Percentiles rank a stretch among this genome's conserved stretches.
phyloP scores from a whole-genome alignment of 225 moss, liverwort and hornwort genomes.

The Polytrichum commune region DNA sequence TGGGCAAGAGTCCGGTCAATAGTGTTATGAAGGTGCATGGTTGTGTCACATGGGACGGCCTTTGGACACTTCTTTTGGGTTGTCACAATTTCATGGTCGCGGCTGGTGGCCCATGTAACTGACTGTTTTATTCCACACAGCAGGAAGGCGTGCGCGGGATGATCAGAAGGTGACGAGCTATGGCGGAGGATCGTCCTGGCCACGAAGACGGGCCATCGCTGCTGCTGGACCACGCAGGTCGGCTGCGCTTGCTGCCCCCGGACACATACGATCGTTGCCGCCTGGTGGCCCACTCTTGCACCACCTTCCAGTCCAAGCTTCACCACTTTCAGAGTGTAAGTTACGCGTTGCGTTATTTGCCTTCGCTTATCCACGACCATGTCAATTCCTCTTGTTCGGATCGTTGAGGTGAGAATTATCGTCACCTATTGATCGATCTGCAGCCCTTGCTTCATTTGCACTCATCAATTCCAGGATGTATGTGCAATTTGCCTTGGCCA shows the following conservation, averaged over 20 bases:
- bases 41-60: no score
- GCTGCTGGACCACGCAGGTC: constrained; percentile 51
- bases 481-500: neutral
- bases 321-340: constrained; percentile 46
- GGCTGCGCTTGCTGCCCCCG: constrained; percentile 55
- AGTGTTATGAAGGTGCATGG: no score
- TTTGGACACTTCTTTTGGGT: no score
- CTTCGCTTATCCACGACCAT: neutral
- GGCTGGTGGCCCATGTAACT: no score
- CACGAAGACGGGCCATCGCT: constrained; percentile 10
- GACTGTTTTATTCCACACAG: no score
- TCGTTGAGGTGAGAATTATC: neutral
- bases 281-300: constrained; percentile 42
- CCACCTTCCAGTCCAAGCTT: constrained; percentile 48
- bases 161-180: neutral
- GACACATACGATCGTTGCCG: constrained; percentile 35
- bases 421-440: no score
- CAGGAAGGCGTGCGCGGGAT: no score
- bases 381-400: neutral
- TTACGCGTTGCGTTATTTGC: neutral
- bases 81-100: no score
- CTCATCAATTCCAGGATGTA: neutral
- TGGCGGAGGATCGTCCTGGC: constrained; percentile 9
- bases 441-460: neutral
- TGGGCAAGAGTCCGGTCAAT: no score